phyloP scores from a whole-genome alignment of 371 early-diverging fungal species.

The Synchytrium microbalum region DNA sequence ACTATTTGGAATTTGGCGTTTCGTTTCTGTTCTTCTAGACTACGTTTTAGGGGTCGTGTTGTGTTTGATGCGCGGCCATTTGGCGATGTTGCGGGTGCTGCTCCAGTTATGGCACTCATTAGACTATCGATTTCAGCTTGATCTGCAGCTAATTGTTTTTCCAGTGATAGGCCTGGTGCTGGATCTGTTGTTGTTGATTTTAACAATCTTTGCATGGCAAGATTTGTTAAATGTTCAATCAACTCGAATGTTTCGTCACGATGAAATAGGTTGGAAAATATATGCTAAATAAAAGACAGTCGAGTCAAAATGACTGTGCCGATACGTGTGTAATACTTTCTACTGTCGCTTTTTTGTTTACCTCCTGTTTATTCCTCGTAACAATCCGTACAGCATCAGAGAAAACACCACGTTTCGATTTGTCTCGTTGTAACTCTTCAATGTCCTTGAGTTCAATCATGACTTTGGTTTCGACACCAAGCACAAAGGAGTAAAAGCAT shows the following conservation, averaged over 20 bases:
- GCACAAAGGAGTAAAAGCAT: constrained; percentile 88
- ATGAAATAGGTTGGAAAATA: constrained; percentile 89
- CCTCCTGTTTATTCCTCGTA: constrained; percentile 71
- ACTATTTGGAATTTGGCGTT: constrained; percentile 65
- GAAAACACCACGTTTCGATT: constrained; percentile 81
- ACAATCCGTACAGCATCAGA: constrained; percentile 79
- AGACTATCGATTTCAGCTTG: neutral
- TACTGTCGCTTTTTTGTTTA: constrained; percentile 24
- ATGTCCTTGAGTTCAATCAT: constrained; percentile 84
- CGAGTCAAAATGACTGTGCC: neutral
- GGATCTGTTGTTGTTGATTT: constrained; percentile 54
- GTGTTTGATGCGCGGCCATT: neutral
- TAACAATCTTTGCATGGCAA: constrained; percentile 82
- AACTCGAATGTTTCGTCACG: constrained; percentile 90
- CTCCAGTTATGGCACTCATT: neutral
- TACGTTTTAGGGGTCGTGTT: constrained; percentile 29
- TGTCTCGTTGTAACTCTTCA: constrained; percentile 74
- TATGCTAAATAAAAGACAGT: constrained; percentile 49
- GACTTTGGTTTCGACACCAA: constrained; percentile 87
- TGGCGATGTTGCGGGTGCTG: neutral
- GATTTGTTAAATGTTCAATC: constrained; percentile 77
- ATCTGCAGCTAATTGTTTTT: constrained; percentile 9
- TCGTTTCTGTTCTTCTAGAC: constrained; percentile 61
- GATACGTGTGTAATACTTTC: neutral
- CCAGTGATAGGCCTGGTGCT: constrained; percentile 30